phyloP scores from a whole-genome alignment of 2,329 filamentous ascomycete genomes.

The Ascochyta rabiei region DNA sequence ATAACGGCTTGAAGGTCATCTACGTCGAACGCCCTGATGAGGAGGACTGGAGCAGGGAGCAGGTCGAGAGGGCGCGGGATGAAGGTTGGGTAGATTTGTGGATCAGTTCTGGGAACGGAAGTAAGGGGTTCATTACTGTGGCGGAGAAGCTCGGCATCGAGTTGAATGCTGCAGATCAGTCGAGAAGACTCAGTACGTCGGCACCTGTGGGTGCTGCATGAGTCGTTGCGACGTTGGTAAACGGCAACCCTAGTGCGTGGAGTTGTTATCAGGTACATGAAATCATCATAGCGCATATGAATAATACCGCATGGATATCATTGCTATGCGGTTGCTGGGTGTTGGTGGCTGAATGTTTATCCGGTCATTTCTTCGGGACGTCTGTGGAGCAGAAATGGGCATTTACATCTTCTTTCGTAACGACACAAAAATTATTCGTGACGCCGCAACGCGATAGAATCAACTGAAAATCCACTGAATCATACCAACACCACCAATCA shows the following conservation, averaged over 20 bases:
- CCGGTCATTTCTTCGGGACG: background rate
- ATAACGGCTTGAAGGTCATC: constrained; percentile 69
- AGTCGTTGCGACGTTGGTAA: background rate
- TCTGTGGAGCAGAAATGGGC: background rate
- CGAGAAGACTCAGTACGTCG: constrained; percentile 25
- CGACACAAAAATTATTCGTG: background rate
- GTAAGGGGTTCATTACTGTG: constrained; percentile 58
- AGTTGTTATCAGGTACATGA: background rate
- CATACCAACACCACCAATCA: no score
- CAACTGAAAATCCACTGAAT: background rate
- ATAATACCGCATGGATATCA: background rate
- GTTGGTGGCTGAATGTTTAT: background rate
- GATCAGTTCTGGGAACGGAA: constrained; percentile 51
- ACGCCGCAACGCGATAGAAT: background rate
- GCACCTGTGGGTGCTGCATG: constrained; percentile 12
- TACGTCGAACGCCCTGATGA: constrained; percentile 74
- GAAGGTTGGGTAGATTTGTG: constrained; percentile 67
- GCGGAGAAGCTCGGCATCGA: constrained; percentile 48
- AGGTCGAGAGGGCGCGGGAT: constrained; percentile 59
- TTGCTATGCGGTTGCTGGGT: background rate
- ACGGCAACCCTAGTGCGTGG: background rate
- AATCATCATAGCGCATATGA: background rate
- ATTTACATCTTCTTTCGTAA: background rate
- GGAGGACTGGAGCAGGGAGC: constrained; percentile 64
- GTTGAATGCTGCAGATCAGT: constrained; percentile 1